These are phyloP conservation scores for Dysphania ambrosioides DNA, from an alignment of 148 eudicot genomes.

Conservation along the genomic window DNA sequence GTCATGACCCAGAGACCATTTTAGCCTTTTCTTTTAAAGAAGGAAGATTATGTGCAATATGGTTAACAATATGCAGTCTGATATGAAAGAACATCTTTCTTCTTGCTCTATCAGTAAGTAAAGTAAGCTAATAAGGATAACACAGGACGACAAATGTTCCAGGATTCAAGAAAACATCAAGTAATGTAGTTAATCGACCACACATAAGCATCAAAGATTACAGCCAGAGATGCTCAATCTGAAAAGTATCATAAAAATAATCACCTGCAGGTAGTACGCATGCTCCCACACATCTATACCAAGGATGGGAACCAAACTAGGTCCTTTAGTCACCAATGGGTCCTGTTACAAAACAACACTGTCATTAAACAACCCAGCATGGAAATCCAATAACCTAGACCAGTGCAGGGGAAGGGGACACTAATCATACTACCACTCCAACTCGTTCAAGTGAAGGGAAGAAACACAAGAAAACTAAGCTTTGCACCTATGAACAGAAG, in stretches of 20 bases:
- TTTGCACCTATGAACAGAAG: not conserved
- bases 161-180: not conserved
- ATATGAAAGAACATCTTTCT: not conserved
- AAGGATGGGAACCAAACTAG: constrained; percentile 71
- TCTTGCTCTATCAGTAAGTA: not conserved
- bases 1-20: not conserved
- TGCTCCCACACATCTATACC: constrained; percentile 99
- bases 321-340: constrained; percentile 79
- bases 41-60: not conserved
- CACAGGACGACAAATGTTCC: not conserved
- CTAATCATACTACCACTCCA: not conserved
- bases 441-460: no score
- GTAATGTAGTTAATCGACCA: not conserved
- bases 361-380: constrained; percentile 3
- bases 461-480: not conserved
- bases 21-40: not conserved
- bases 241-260: no score
- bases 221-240: not conserved
- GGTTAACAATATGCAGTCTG: not conserved
- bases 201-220: not conserved
- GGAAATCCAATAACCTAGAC: not conserved
- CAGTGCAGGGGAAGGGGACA: not conserved
- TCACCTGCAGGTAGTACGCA: constrained; percentile 90
- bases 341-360: constrained; percentile 42
- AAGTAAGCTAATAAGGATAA: not conserved